phyloP scores from a whole-genome alignment of 352 stramenopile genomes.

The Pythium aphanidermatum region DNA sequence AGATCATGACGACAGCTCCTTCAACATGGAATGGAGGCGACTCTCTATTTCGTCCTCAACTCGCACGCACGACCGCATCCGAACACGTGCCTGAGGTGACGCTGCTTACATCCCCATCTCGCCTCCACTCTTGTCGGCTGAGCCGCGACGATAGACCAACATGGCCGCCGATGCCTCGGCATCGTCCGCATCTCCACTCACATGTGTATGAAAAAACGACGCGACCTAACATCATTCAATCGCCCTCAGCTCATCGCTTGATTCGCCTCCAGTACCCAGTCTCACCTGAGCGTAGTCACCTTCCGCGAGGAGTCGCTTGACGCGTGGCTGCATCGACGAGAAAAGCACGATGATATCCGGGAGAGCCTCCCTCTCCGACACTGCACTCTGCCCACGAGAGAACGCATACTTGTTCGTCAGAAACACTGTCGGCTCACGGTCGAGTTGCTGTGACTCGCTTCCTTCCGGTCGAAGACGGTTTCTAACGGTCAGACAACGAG shows the following conservation, averaged over 20 bases:
- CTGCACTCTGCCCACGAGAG: conserved; percentile 13
- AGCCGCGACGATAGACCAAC: conserved; percentile 50
- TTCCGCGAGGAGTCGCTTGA: conserved; percentile 36
- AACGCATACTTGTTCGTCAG: conserved; percentile 50
- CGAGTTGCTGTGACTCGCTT: conserved; percentile 63
- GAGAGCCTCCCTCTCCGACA: conserved; percentile 23
- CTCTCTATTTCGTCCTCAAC: neutral
- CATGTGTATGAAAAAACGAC: conserved; percentile 62
- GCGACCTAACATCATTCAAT: conserved; percentile 23
- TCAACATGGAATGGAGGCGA: too few species aligned
- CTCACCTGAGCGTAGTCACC: conserved; percentile 39
- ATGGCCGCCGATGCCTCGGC: conserved; percentile 50
- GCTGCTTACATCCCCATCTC: too few species aligned
- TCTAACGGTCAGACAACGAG: conserved; percentile 19
- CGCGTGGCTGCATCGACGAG: conserved; percentile 39
- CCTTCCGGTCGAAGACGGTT: conserved; percentile 52
- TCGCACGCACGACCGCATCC: neutral
- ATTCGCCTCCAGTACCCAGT: neutral
- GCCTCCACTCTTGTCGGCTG: neutral
- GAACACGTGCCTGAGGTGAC: too few species aligned
- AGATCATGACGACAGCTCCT: neutral
- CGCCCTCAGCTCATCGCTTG: neutral
- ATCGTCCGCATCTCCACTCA: conserved; percentile 63
- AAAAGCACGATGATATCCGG: conserved; percentile 66
- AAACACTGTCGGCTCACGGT: conserved; percentile 44